Conservation (phyloP, 2,329 filamentous ascomycete genomes). For the Westerdykella aurantiaca region DNA sequence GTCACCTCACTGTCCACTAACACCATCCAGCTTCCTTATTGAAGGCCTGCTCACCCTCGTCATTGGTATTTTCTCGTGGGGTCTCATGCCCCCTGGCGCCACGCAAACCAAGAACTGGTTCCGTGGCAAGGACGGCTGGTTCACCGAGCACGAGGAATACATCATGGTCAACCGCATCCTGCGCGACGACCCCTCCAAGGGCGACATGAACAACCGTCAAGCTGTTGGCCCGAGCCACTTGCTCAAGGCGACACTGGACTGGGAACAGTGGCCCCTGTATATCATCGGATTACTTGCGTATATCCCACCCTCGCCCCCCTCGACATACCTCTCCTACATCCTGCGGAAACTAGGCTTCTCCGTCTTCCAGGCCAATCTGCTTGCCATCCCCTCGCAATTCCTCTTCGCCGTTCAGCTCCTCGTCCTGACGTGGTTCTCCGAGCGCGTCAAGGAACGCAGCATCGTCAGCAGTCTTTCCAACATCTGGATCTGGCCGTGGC, state of each 20-base stretch:
- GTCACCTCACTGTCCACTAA: conserved; percentile 24
- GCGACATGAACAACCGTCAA: conserved; percentile 45
- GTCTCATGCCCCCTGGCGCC: conserved; percentile 49
- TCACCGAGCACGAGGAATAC: conserved; percentile 53
- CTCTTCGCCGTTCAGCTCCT: conserved; percentile 40
- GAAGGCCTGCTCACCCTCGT: conserved; percentile 51
- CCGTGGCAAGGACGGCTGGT: conserved; percentile 55
- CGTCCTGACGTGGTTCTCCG: conserved; percentile 42
- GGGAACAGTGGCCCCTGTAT: conserved; percentile 31
- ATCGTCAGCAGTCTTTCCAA: conserved; percentile 47
- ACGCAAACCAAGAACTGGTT: conserved; percentile 52
- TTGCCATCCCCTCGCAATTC: conserved; percentile 50
- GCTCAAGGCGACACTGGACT: conserved; percentile 23
- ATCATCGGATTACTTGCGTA: conserved; percentile 43
- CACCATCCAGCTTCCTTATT: conserved; percentile 40
- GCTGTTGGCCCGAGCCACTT: conserved; percentile 16
- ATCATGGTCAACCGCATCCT: conserved; percentile 59
- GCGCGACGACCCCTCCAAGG: conserved; percentile 53
- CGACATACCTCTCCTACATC: conserved; percentile 49
- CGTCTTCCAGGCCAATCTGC: conserved; percentile 58
- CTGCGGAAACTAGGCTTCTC: conserved; percentile 55
- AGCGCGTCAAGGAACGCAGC: conserved; percentile 43
- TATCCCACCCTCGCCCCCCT: conserved; percentile 14
- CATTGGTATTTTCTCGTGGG: conserved; percentile 50
- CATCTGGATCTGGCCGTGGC: conserved; percentile 56